A percentile compares a stretch with the other conserved stretches of the same genome.
Evolutionary conservation across 306 rosid species (phyloP).

Genomic region (Prunus mira): DNA sequence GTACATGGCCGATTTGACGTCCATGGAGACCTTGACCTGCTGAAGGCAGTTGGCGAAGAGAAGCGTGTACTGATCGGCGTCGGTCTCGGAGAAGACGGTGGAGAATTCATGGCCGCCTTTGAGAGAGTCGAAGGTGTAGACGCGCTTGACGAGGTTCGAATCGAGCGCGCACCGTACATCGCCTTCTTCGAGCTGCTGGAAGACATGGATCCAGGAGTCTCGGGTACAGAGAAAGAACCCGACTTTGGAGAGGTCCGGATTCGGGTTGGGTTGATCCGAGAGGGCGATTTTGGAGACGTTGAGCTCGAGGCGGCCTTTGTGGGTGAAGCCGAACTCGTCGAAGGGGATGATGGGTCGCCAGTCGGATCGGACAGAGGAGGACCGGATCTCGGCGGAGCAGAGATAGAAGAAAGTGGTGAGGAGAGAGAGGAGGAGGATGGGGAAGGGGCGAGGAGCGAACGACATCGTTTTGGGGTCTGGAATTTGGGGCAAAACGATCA

Average conservation of each 20-base stretch:
- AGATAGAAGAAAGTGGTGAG: constrained; percentile 21
- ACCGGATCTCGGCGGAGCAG: constrained; percentile 68
- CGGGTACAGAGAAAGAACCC: constrained; percentile 87
- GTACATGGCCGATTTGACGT: constrained; percentile 75
- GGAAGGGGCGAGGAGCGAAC: constrained; percentile 5
- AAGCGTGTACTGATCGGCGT: constrained; percentile 79
- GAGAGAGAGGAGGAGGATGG: constrained; percentile 22
- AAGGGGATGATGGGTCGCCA: constrained; percentile 59
- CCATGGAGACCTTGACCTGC: constrained; percentile 54
- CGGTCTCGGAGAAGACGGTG: constrained; percentile 39
- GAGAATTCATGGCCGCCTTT: constrained; percentile 18
- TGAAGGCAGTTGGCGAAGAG: constrained; percentile 76
- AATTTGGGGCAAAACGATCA: neutral
- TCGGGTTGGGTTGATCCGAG: constrained; percentile 30
- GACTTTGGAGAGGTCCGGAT: constrained; percentile 51
- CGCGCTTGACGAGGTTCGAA: constrained; percentile 59
- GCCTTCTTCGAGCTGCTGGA: constrained; percentile 66
- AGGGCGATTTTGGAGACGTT: constrained; percentile 47
- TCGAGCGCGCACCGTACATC: constrained; percentile 63
- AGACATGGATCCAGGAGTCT: constrained; percentile 73
- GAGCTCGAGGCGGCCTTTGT: constrained; percentile 75
- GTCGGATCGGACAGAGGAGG: constrained; percentile 49
- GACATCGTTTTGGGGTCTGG: neutral
- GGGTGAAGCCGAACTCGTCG: constrained; percentile 87
- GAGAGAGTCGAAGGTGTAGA: constrained; percentile 50